These are phyloP conservation scores for Botrytis tulipae DNA, from an alignment of 2,329 filamentous ascomycete genomes.

Conservation along the genomic window DNA sequence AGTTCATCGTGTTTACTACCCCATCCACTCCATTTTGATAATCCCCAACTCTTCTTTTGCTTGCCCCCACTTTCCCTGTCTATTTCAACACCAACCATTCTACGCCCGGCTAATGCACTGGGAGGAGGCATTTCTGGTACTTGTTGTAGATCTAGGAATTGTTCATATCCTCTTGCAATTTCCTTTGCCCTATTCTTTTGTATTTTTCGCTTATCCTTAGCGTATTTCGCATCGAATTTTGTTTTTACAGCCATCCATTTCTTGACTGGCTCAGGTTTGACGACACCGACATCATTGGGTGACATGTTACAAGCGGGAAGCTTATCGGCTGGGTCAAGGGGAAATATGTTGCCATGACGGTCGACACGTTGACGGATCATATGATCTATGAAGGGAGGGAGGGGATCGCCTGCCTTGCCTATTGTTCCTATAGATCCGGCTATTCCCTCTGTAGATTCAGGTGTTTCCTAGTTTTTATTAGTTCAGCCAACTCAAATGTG, in stretches of 20 bases:
- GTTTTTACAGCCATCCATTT: conserved; percentile 79
- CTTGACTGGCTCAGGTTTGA: conserved; percentile 74
- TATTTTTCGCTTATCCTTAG: conserved; percentile 65
- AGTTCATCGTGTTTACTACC: conserved; percentile 84
- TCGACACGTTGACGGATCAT: conserved; percentile 93
- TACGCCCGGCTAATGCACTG: conserved; percentile 74
- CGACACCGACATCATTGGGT: conserved; percentile 66
- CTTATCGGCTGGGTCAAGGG: conserved; percentile 61
- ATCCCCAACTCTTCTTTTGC: conserved; percentile 64
- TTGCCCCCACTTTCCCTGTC: conserved; percentile 50
- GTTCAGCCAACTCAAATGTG: neutral
- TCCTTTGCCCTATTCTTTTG: conserved; percentile 73
- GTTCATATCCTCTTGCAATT: conserved; percentile 67
- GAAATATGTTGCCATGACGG: conserved; percentile 70
- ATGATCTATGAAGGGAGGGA: conserved; percentile 75
- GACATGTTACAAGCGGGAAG: conserved; percentile 65
- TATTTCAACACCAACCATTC: conserved; percentile 49
- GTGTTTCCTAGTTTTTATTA: conserved; percentile 20
- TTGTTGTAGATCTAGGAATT: conserved; percentile 57
- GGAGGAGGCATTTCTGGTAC: conserved; percentile 72
- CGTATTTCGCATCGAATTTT: conserved; percentile 72
- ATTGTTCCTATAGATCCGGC: conserved; percentile 42
- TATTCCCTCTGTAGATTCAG: neutral
- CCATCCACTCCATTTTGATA: conserved; percentile 84
- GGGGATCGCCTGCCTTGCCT: conserved; percentile 80